Base-by-base conservation (phyloP, 176 grass and related monocot genomes). In the Eleusine indica region DNA sequence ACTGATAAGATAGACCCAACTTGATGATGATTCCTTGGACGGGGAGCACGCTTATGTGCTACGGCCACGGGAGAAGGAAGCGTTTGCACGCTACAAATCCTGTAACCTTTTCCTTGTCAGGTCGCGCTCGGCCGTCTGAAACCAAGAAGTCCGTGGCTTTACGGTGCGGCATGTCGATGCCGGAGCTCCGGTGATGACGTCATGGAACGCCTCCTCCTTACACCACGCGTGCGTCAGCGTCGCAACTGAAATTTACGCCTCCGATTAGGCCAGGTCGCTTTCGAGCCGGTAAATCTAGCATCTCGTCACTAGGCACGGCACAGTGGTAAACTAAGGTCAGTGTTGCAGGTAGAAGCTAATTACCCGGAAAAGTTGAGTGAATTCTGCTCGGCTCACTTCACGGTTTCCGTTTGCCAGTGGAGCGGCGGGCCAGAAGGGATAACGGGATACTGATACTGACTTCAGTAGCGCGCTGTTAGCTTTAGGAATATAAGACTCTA, bases 91-190 rank as follows among this genome's bases (percentile, higher is more conserved):
- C 52, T 14, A 37, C 32, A 14, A 60, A 41, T 15, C 40, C 6
- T 21, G 37, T 6, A 3, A 10, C 37, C 52, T 10, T 7, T 13
- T 6, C 19, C 16, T 25, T 53, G 71, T 32, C 16, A 11, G 16
- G 73, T 75, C 32, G 49, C 52, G 6, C 1, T 76, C 54, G 56
- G 12, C 53, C 75, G 57, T 77, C 57, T 63, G 57, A 77, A 77
- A 12, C 5, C 11, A 15, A n/a, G 21, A 61, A 77, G 7, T 1
- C 38, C 11, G 22, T 18, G 30, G 18, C 28, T 28, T 28, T 5
- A 2, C 71, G 15, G 2, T 38, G 73, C 74, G 13, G 74, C 74
- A 15, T 75, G 49, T 21, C 72, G 48, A 54, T 37, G 1, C 3
- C 65, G 14, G 65, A 6, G 16, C 6, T 40, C 22, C 41, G 43